A percentile compares a stretch with the other conserved stretches of the same genome.
These are phyloP conservation scores for Melanomma pulvis-pyrius DNA, from an alignment of 495 filamentous ascomycete genomes.

Conservation along the genomic window DNA sequence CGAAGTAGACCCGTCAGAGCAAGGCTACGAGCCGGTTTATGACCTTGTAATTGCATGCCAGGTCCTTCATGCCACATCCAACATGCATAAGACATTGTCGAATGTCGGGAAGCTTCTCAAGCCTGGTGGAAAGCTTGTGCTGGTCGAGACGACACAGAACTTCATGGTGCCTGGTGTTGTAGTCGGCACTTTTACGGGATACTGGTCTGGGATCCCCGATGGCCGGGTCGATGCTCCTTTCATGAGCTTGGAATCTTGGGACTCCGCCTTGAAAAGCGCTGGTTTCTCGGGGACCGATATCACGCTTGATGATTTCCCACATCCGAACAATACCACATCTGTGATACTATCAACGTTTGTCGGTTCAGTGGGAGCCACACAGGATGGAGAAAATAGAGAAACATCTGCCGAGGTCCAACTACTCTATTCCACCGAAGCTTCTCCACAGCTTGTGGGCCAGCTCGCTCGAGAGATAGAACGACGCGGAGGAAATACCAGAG, in stretches of 20 bases:
- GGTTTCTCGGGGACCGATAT: constrained; percentile 26
- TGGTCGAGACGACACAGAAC: constrained; percentile 11
- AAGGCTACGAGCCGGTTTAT: constrained; percentile 19
- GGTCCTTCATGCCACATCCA: constrained; percentile 7
- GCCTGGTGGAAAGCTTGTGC: constrained; percentile 22
- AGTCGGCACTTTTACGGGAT: constrained; percentile 9
- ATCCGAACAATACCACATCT: neutral
- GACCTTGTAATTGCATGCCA: constrained; percentile 28
- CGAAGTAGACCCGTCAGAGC: constrained; percentile 10
- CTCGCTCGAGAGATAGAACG: neutral
- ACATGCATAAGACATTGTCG: constrained; percentile 3
- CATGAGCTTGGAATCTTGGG: neutral
- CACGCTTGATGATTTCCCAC: constrained; percentile 2
- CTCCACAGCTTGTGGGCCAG: neutral
- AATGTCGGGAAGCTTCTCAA: constrained; percentile 20
- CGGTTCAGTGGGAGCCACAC: neutral
- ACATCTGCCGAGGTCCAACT: constrained; percentile 1
- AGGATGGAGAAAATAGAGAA: neutral
- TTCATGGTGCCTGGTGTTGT: neutral
- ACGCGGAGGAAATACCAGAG: neutral
- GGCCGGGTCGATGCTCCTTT: constrained; percentile 15
- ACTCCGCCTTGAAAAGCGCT: neutral
- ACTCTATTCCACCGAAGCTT: neutral
- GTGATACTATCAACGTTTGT: neutral
- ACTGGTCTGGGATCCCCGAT: neutral